Conservation (phyloP, 768 basidiomycete species). For the Pulveroboletus ravenelii region DNA sequence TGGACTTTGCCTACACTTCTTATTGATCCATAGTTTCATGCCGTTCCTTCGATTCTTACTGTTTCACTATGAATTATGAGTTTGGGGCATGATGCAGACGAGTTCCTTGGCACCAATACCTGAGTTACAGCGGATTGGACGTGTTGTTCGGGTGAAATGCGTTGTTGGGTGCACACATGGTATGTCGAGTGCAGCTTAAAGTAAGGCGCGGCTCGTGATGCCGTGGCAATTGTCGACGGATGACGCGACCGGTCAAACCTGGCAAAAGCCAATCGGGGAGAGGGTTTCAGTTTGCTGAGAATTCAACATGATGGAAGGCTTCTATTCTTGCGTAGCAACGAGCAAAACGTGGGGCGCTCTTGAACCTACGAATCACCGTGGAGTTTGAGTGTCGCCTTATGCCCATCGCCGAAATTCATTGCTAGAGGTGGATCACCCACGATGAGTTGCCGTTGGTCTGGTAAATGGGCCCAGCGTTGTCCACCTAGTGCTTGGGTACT, state of each 20-base stretch:
- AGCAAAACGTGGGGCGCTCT: constrained; percentile 25
- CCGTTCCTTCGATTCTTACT: constrained; percentile 18
- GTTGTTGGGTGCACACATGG: constrained; percentile 9
- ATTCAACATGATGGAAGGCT: constrained; percentile 27
- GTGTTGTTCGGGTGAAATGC: constrained; percentile 6
- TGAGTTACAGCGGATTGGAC: neutral
- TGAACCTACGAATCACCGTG: constrained; percentile 20
- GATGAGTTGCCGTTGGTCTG: neutral
- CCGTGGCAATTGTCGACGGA: constrained; percentile 16
- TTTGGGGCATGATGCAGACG: constrained; percentile 9
- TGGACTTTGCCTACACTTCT: constrained; percentile 29
- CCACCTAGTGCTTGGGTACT: too few relatives aligned
- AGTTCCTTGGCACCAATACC: neutral
- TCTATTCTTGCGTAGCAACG: constrained; percentile 31
- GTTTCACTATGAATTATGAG: constrained; percentile 25
- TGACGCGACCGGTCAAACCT: constrained; percentile 1
- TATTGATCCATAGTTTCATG: constrained; percentile 32
- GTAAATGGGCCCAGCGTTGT: neutral
- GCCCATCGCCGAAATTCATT: constrained; percentile 7
- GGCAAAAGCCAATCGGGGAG: constrained; percentile 10
- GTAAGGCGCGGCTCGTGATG: constrained; percentile 2
- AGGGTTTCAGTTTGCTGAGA: constrained; percentile 16
- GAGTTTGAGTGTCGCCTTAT: constrained; percentile 22
- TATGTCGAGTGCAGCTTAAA: constrained; percentile 8
- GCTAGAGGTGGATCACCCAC: neutral